Evolutionary conservation across 345 rosid genomes (phyloP), one percentile per base, ranked within the genome.

Genomic region (Hibiscus trionum): DNA sequence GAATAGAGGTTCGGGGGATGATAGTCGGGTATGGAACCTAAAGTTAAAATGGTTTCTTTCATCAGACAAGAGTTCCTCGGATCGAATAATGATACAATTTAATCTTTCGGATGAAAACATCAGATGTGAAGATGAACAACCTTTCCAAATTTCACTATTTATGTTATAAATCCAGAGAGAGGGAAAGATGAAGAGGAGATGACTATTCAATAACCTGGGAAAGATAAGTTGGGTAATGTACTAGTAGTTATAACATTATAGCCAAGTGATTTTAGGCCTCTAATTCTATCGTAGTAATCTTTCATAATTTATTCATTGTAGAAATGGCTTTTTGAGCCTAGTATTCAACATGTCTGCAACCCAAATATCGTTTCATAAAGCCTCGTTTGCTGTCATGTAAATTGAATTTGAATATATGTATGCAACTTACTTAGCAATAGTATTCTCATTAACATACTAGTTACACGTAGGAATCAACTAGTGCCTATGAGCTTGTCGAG

Each of bases 401-500:
- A 33, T 39, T 71, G 57, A 29, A 44, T 60, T 47, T 47, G 35
- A 10, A 31, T 46, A 37, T 57, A 33, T 9, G 44, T 52, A 42
- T 73, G 58, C 31, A 3, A 47, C 29, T 50, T 52, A 63, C n/a
- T 53, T 8, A 14, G 5, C 7, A 39, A 39, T 39, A 39, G 44
- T 39, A 7, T 39, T 39, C 10, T 39, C 10, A 5, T 39, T 39
- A 5, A 11, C 71, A 44, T 58, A 29, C 31, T 74, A 59, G 46
- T 17, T 12, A 24, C 58, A 66, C 76, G 79, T 81, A 92, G 99
- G 91, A 89, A 84, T 72, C 87, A 39, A 77, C 81, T 72, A 95
- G 99, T 78, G 71, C 71, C 27, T 95, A 92, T 71, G 91, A 90
- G 74, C 93, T 95, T 21, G 89, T 87, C 15, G 99, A 95, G 86